Evolutionary conservation across 2,329 filamentous ascomycete genomes (phyloP), one percentile per base, ranked within the genome.

Genomic region (Penicillium sp.): DNA sequence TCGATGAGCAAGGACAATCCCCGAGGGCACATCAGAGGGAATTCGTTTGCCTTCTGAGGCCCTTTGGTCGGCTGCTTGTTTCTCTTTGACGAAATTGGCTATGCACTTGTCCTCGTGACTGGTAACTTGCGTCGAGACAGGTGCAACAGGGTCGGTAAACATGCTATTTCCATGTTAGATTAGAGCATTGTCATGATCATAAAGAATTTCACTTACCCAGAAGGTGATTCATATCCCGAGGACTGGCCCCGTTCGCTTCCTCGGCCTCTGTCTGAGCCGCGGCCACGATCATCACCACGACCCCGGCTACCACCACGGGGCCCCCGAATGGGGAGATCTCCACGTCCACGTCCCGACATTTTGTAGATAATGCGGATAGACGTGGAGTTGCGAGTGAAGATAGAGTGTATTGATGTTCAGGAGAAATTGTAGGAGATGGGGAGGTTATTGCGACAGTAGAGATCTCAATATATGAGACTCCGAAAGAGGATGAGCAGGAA

Each of bases 91-190:
- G 34, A n/a, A 36, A 5, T 22, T 40, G 5, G n/a, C 29, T 13
- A 57, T 18, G 18, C 43, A 59, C 6, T 39, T 10, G 18, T 61
- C 46, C 22, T 62, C 60, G 16, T 50, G 56, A 1, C 31, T 4
- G 1, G 29, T 13, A 4, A 50, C 16, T 1, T 31, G 9, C 1
- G 21, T 47, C 22, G 4, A 49, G 40, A 1, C 11, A 1, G 3
- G 22, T 9, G 3, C 24, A 27, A 36, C 8, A 4, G 24, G 11
- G n/a, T 36, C 40, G 2, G 45, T 45, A 21, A 56, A 39, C 49
- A 61, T 54, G 2, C 31, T 47, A n/a, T 49, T 24, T 22, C 29
- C 14, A 40, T 48, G 27, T 60, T 43, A 60, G 44, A 45, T 42
- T 34, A 34, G 4, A 13, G 40, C 38, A 14, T 31, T 9, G 9